Percentiles rank a stretch among this genome's conserved stretches.
These are phyloP conservation scores for Rostrohypoxylon terebratum DNA, from an alignment of 495 filamentous ascomycete genomes.

Conservation along the genomic window DNA sequence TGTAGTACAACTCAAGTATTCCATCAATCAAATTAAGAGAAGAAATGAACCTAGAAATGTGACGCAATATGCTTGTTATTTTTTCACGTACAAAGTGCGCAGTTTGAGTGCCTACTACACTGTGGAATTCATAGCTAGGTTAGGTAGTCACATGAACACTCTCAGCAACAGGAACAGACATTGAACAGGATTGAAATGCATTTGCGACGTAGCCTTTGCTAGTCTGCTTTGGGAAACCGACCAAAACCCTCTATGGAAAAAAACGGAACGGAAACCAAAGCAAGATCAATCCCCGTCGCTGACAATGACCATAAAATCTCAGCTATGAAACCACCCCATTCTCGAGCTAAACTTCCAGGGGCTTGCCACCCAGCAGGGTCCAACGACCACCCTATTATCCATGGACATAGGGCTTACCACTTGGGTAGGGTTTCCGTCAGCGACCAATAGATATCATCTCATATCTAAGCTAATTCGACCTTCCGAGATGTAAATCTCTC, in stretches of 20 bases:
- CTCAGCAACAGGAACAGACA: neutral
- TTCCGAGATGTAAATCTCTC: neutral
- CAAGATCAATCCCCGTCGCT: neutral
- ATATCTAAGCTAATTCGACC: neutral
- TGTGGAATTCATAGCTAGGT: too few species aligned
- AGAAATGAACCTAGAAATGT: too few species aligned
- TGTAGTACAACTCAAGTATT: too few species aligned
- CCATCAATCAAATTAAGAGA: too few species aligned
- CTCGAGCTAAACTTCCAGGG: neutral
- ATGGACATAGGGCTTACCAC: neutral
- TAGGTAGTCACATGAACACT: neutral
- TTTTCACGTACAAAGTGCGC: too few species aligned
- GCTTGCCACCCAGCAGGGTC: neutral
- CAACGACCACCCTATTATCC: neutral
- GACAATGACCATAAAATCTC: neutral
- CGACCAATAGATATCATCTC: neutral
- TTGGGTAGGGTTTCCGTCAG: neutral
- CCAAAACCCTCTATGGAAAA: neutral
- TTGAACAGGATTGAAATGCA: neutral
- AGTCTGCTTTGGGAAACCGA: neutral
- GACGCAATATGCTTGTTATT: too few species aligned
- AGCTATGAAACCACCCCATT: neutral
- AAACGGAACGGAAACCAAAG: neutral
- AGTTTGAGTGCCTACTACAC: too few species aligned
- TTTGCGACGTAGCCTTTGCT: neutral